These are phyloP conservation scores for Pythium monospermum DNA, from an alignment of 352 stramenopile species.

Conservation along the genomic window DNA sequence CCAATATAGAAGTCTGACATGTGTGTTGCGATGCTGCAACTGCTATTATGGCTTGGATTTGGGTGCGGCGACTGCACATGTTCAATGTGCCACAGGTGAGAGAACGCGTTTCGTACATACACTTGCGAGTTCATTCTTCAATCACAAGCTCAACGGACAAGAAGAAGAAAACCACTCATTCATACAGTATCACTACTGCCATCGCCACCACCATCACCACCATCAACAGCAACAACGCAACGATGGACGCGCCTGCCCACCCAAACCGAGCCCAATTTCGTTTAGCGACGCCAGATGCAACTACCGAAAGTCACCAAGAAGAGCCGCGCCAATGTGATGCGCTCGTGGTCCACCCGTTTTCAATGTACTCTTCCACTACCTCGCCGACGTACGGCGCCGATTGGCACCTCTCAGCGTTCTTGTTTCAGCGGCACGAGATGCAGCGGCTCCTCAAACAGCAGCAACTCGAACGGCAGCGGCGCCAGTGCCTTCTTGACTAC, in stretches of 20 bases:
- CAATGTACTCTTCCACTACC: conserved; percentile 27
- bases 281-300: not conserved
- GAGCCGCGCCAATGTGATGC: conserved; percentile 19
- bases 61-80: not conserved
- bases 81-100: no score
- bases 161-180: no score
- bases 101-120: not conserved
- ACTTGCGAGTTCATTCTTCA: not conserved
- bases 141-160: no score
- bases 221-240: not conserved
- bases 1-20: not conserved
- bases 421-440: conserved; percentile 32
- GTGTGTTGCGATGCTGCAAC: not conserved
- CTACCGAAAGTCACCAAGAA: not conserved
- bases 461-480: not conserved
- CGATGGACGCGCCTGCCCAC: not conserved
- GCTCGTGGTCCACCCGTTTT: conserved; percentile 70
- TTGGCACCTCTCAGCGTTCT: conserved; percentile 28
- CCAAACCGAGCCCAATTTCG: conserved; percentile 1
- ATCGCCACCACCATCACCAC: not conserved
- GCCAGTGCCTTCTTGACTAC: conserved; percentile 47
- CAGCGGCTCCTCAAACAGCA: conserved; percentile 26
- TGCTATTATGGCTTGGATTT: no score
- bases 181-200: not conserved
- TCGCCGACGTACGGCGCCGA: conserved; percentile 33